Percentiles rank a stretch among this genome's conserved stretches.
phyloP scores from a whole-genome alignment of 1,284 basidiomycete genomes.

The Sporisorium exsertum region DNA sequence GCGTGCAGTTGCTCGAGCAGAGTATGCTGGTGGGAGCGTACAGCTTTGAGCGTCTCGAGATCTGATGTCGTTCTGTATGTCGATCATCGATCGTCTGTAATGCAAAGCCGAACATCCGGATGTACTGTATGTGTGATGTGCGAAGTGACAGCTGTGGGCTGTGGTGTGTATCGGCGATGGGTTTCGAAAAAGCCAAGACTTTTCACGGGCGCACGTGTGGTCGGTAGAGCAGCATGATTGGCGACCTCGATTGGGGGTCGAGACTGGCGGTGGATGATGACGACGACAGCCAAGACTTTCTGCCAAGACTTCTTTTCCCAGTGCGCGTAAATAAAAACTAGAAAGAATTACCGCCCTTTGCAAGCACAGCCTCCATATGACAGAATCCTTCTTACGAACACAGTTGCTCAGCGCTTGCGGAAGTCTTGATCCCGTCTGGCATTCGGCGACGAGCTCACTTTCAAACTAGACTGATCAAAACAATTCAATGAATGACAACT shows the following conservation, averaged over 20 bases:
- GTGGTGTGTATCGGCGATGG: not conserved
- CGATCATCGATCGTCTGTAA: not conserved
- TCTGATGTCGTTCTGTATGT: conserved; percentile 12
- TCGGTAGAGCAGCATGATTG: not conserved
- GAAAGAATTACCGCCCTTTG: not conserved
- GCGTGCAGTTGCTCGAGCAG: conserved; percentile 43
- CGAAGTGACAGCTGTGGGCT: too few species aligned
- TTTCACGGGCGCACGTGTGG: not conserved
- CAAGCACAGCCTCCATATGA: conserved; percentile 40
- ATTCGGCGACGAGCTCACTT: too few species aligned
- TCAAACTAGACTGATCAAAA: not conserved
- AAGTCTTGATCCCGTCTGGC: not conserved
- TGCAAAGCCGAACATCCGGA: not conserved
- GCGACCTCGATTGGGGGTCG: not conserved
- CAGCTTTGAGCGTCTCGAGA: conserved; percentile 46
- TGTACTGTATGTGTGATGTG: not conserved
- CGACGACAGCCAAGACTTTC: conserved; percentile 16
- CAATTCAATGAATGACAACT: not conserved
- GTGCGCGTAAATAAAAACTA: not conserved
- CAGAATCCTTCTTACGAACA: conserved; percentile 25
- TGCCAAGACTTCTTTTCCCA: conserved; percentile 30
- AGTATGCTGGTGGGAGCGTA: conserved; percentile 57
- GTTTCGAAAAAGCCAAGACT: not conserved
- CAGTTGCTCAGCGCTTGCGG: not conserved
- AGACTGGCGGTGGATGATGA: not conserved